Base-by-base conservation (phyloP, 352 stramenopile genomes). In the Pythium myriotylum region DNA sequence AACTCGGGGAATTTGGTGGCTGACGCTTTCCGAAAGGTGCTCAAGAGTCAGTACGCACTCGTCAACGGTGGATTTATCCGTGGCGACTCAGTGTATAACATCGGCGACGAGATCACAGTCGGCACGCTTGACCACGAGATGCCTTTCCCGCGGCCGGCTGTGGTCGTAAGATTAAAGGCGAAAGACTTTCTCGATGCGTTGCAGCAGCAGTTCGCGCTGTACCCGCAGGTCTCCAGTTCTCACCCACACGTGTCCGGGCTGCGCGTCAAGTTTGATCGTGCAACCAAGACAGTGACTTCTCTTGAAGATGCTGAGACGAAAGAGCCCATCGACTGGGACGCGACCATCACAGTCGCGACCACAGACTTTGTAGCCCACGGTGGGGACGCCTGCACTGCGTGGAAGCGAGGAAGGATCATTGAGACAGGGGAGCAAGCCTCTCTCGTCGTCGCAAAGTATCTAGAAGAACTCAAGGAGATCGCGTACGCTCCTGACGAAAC, bases 41-140 rank as follows among this genome's bases (percentile, higher is more conserved):
- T 96, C 35, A 62, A 58, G 14, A 69, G 77, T 8, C 73, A 89
- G 50, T 74, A 91, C 29, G 85, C 77, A 12, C 74, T 95, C 39
- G 92, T 96, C 62, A 96, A 96, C 52, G 88, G 88, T 50, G 88
- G 88, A 6, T 96, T 95, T 62, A 94, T 95, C 54, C 80, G 86
- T 40, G 88, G 86, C 27, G 82, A 96, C 47, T 81, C 76, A 45
- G 67, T 83, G 17, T 94, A 95, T 63, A 59, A 70, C 20, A 70
- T 86, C 0, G 77, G 79, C 29, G 88, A 81, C 13, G 73, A 49
- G 26, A 63, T 96, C 20, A 92, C 81, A 0, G 66, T 91, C 2
- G 79, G 81, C 0, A 86, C 89, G 4, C 52, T 95, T 5, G 76
- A 92, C 48, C 77, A 88, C 55, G 88, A 96, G 55, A 88, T 95